Conservation (phyloP, 2,329 filamentous ascomycete species). For the Monosporascus cannonballus region DNA sequence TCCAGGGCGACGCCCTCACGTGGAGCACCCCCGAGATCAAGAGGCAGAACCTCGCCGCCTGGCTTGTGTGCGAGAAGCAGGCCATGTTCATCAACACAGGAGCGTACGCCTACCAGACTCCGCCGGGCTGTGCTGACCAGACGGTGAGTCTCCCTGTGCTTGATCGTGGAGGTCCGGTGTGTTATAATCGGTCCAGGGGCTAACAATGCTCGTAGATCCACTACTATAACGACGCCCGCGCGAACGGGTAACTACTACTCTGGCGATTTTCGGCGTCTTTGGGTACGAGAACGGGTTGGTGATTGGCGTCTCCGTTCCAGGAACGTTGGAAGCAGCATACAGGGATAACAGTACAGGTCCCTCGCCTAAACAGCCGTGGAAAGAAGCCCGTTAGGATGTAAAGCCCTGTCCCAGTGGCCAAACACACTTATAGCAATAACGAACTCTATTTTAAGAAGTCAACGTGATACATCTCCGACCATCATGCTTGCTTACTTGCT, state of each 20-base stretch:
- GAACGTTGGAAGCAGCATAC: too few species aligned
- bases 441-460: too few species aligned
- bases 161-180: neutral
- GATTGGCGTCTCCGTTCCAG: too few species aligned
- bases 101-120: slow-evolving; percentile 52
- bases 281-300: too few species aligned
- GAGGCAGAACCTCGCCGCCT: slow-evolving; percentile 50
- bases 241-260: slow-evolving; percentile 8
- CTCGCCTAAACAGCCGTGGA: too few species aligned
- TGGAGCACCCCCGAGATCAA: slow-evolving; percentile 44
- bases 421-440: too few species aligned
- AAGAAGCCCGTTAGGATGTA: too few species aligned
- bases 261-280: too few species aligned
- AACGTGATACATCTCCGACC: too few species aligned
- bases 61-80: slow-evolving; percentile 50
- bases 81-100: slow-evolving; percentile 52
- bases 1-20: slow-evolving; percentile 50
- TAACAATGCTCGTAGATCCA: slow-evolving; percentile 28
- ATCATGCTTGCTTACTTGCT: too few species aligned
- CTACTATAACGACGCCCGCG: slow-evolving; percentile 34
- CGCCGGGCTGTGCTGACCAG: slow-evolving; percentile 51
- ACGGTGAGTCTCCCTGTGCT: slow-evolving; percentile 35
- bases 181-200: neutral
- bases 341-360: too few species aligned
- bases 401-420: too few species aligned